phyloP scores from a whole-genome alignment of 495 filamentous ascomycete species.

The Cercophora samala region DNA sequence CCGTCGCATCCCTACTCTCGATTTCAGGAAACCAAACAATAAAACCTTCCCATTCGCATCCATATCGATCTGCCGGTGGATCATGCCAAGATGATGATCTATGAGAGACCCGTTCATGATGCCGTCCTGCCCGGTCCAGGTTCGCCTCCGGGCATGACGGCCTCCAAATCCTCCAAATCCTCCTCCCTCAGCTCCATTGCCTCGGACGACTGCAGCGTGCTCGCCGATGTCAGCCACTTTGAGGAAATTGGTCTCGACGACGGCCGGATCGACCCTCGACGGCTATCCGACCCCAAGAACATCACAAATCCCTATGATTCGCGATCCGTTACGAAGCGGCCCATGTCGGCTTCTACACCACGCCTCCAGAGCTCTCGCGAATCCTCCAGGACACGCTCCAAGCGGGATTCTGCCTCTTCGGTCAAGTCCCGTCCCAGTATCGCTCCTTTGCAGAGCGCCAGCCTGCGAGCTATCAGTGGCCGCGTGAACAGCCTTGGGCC shows the following conservation, averaged over 20 bases:
- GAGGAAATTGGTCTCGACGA: slow-evolving; percentile 92
- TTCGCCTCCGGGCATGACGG: slow-evolving; percentile 79
- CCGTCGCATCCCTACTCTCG: slow-evolving; percentile 20
- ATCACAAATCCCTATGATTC: slow-evolving; percentile 45
- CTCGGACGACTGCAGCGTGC: slow-evolving; percentile 61
- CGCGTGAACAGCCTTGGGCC: slow-evolving; percentile 33
- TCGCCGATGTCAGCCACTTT: slow-evolving; percentile 74
- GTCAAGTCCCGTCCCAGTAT: slow-evolving; percentile 26
- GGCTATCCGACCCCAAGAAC: slow-evolving; percentile 42
- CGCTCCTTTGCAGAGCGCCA: slow-evolving; percentile 31
- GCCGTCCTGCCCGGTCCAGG: slow-evolving; percentile 55
- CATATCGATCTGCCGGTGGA: background rate
- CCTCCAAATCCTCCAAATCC: slow-evolving; percentile 84
- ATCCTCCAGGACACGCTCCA: slow-evolving; percentile 24
- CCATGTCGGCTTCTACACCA: slow-evolving; percentile 31
- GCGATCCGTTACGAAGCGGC: slow-evolving; percentile 38
- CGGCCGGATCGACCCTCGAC: slow-evolving; percentile 33
- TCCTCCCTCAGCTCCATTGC: slow-evolving; percentile 81
- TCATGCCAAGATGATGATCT: slow-evolving; percentile 54
- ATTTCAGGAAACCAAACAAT: slow-evolving; percentile 15
- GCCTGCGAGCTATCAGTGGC: slow-evolving; percentile 31
- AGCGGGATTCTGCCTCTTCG: slow-evolving; percentile 22
- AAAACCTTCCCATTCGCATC: background rate
- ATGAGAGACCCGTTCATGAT: slow-evolving; percentile 45
- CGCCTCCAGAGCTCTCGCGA: slow-evolving; percentile 33